Base-by-base conservation (phyloP, 768 basidiomycete genomes). In the Rhodocollybia butyracea region DNA sequence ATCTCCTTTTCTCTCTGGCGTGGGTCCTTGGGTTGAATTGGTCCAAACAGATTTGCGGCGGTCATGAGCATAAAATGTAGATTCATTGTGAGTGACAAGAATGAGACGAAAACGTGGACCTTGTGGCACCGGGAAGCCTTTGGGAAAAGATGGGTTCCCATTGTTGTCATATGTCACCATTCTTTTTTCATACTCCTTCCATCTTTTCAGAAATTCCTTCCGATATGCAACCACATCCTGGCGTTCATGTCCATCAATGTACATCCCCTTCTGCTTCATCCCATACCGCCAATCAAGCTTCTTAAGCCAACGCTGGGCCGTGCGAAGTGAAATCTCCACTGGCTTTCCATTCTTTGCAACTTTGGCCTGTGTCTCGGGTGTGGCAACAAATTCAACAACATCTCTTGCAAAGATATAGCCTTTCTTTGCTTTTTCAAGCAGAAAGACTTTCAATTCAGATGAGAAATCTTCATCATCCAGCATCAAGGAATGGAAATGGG, bases 211-310 rank as follows among this genome's bases (percentile, higher is more conserved):
- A 46, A 70, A 70, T 10, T 56, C 53, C 7, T 70, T 57, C 3
- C 61, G 60, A 48, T 76, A 76, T 11, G 57, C 48, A 0, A 73
- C 67, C 13, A 76, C 70, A 66, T 77, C 74, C 27, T 66, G 62
- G 0, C 63, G 38, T 46, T 75, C 69, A 61, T 76, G 74, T 0
- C 75, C 69, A 60, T 75, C 73, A 43, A 70, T 59, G 40, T 74
- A 77, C 65, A 69, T 68, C 0, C 71, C 73, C 26, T 68, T 72
- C 21, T 62, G 53, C 30, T 63, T 63, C 15, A 58, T 41, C 1
- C 41, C 29, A 54, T 67, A 77, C 2, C 60, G 62, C 60, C 64
- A 75, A 1, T 61, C 67, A 10, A 76, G 38, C 10, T 63, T 68
- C 3, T 65, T 51, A 2, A 81, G 59, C 73, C 71, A 76, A 1